Conservation (phyloP, 2,329 filamentous ascomycete genomes). For the Ophiostoma ips region DNA sequence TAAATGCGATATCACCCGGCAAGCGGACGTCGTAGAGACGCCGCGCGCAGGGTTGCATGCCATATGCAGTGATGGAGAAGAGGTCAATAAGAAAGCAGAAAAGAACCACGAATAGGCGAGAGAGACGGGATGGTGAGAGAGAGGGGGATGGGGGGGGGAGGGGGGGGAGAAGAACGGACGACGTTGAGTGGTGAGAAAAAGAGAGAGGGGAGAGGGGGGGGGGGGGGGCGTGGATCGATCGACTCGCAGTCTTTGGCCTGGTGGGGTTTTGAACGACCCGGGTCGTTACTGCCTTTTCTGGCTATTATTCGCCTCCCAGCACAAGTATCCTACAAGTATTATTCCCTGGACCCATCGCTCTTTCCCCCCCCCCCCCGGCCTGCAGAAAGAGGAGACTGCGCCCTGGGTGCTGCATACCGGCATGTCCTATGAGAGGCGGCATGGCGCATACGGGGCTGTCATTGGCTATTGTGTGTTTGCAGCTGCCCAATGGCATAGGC, state of each 20-base stretch:
- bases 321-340: too few species aligned
- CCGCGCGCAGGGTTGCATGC: too few species aligned
- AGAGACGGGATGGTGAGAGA: background rate
- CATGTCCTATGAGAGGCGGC: constrained; percentile 24
- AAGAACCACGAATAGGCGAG: too few species aligned
- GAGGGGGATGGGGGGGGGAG: background rate
- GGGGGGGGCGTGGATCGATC: background rate
- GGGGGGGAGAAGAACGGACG: too few species aligned
- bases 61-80: too few species aligned
- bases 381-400: constrained; percentile 11
- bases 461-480: constrained; percentile 20
- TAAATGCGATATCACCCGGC: too few species aligned
- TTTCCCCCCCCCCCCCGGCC: background rate
- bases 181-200: background rate
- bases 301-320: background rate
- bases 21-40: too few species aligned
- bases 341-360: background rate
- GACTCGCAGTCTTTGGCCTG: too few species aligned
- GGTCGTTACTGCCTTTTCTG: too few species aligned
- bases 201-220: background rate
- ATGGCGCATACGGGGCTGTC: constrained; percentile 16
- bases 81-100: too few species aligned
- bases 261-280: too few species aligned
- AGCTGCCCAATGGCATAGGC: constrained; percentile 9
- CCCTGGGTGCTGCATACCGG: constrained; percentile 23